Evolutionary conservation across 768 basidiomycete species (phyloP).

Genomic region (Podaxis sp.): DNA sequence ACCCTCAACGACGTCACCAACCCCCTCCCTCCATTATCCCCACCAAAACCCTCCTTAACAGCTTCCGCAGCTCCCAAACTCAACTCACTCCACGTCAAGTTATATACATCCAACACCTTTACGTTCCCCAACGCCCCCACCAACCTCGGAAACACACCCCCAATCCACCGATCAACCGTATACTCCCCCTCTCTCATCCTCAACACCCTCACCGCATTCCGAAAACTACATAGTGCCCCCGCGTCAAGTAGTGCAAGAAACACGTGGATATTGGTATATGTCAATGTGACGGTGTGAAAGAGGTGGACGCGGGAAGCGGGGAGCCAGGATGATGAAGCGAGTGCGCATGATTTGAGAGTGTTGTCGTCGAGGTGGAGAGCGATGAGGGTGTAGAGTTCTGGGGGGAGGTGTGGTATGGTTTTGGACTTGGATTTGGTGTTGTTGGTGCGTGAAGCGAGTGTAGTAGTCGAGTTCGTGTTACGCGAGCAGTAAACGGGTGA

Average conservation of each 20-base stretch:
- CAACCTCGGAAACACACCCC: not conserved
- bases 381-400: slow-evolving; percentile 10
- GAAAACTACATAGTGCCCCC: not conserved
- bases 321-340: slow-evolving; percentile 5
- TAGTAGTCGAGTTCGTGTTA: not conserved
- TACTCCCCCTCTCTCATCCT: slow-evolving; percentile 12
- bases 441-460: not conserved
- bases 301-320: not conserved
- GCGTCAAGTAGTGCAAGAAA: not conserved
- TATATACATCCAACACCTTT: slow-evolving; percentile 5
- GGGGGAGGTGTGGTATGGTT: not conserved
- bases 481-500: not conserved
- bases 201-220: not conserved
- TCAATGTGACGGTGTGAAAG: not conserved
- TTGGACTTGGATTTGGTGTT: too few species aligned
- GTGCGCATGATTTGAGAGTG: not conserved
- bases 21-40: not conserved
- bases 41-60: not conserved
- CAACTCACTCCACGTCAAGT: slow-evolving; percentile 11
- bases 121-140: not conserved
- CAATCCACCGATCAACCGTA: slow-evolving; percentile 9
- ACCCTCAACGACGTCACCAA: slow-evolving; percentile 1
- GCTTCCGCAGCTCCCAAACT: not conserved
- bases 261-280: not conserved
- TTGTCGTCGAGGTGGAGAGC: not conserved